Percentiles rank a stretch among this genome's conserved stretches.
Evolutionary conservation across 148 eudicot species (phyloP).

Genomic region (Rhododendron molle): DNA sequence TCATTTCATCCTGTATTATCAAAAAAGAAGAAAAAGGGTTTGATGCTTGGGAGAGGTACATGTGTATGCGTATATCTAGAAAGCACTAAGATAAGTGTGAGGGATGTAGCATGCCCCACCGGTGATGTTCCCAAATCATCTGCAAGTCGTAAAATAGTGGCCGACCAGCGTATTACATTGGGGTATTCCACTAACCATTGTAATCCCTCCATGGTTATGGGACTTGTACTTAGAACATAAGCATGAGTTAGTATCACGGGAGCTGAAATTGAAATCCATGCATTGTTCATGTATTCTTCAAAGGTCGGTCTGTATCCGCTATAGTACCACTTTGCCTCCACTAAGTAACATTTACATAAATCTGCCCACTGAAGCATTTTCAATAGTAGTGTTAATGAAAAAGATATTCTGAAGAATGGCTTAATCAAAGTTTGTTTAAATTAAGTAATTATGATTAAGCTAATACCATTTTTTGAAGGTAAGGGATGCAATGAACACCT

Average conservation of each 20-base stretch:
- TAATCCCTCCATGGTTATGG: slow-evolving; percentile 10
- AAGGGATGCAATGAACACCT: neutral
- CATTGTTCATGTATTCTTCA: slow-evolving; percentile 20
- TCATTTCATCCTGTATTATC: slow-evolving; percentile 22
- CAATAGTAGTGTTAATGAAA: neutral
- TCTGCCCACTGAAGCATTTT: slow-evolving; percentile 24
- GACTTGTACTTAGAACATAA: slow-evolving; percentile 4
- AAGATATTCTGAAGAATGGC: neutral
- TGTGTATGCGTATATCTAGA: neutral
- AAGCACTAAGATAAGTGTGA: neutral
- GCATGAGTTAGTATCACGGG: slow-evolving; percentile 5
- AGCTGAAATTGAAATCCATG: neutral
- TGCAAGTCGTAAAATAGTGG: slow-evolving; percentile 20
- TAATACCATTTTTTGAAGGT: slow-evolving; percentile 13
- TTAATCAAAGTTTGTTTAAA: neutral
- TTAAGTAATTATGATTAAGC: neutral
- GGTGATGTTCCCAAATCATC: slow-evolving; percentile 35
- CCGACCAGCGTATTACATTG: slow-evolving; percentile 9
- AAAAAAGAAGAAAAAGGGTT: neutral
- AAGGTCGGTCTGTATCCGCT: slow-evolving; percentile 26
- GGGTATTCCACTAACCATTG: slow-evolving; percentile 8
- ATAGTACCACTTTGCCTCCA: slow-evolving; percentile 32
- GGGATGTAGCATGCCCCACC: slow-evolving; percentile 7
- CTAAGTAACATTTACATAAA: slow-evolving; percentile 17
- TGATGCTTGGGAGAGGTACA: neutral